These are phyloP conservation scores for Tetrapisispora namnaoensis DNA, from an alignment of 805 yeast genomes.

Conservation along the genomic window DNA sequence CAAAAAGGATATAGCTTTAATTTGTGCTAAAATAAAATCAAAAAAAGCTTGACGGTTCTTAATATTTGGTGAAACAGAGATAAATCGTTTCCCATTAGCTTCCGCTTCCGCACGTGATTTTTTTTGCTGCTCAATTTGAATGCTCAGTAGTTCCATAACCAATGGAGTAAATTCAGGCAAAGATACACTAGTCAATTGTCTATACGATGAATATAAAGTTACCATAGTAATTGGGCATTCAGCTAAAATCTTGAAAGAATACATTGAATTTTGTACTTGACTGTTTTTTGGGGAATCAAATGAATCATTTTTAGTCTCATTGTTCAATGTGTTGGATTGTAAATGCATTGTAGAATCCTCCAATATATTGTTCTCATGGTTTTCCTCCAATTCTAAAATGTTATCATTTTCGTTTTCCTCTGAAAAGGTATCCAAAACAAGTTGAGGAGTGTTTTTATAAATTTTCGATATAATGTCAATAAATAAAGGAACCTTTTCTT, in stretches of 20 bases:
- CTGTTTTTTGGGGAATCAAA: background rate
- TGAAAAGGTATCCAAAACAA: slow-evolving; percentile 63
- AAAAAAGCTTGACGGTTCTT: slow-evolving; percentile 70
- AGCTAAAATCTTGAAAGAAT: slow-evolving; percentile 81
- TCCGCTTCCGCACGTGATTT: slow-evolving; percentile 51
- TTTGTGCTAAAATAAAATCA: slow-evolving; percentile 86
- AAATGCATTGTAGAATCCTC: background rate
- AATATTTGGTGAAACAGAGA: slow-evolving; percentile 66
- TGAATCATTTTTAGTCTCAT: background rate
- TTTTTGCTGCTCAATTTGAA: slow-evolving; percentile 78
- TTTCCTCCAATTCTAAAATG: slow-evolving; percentile 5
- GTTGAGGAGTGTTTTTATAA: slow-evolving; percentile 67
- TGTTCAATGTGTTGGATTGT: background rate
- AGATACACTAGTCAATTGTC: slow-evolving; percentile 58
- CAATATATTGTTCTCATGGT: background rate
- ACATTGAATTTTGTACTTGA: slow-evolving; percentile 57
- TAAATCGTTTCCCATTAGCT: slow-evolving; percentile 46
- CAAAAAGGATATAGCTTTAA: slow-evolving; percentile 88
- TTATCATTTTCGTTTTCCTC: slow-evolving; percentile 8
- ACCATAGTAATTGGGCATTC: slow-evolving; percentile 98
- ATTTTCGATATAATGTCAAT: slow-evolving; percentile 65
- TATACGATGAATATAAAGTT: slow-evolving; percentile 78
- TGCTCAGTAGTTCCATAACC: slow-evolving; percentile 58
- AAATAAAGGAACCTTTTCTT: slow-evolving; percentile 69
- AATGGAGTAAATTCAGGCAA: slow-evolving; percentile 73